A percentile compares a stretch with the other conserved stretches of the same genome.
Conservation (phyloP, 2,329 filamentous ascomycete species). For the Exophiala sideris region DNA sequence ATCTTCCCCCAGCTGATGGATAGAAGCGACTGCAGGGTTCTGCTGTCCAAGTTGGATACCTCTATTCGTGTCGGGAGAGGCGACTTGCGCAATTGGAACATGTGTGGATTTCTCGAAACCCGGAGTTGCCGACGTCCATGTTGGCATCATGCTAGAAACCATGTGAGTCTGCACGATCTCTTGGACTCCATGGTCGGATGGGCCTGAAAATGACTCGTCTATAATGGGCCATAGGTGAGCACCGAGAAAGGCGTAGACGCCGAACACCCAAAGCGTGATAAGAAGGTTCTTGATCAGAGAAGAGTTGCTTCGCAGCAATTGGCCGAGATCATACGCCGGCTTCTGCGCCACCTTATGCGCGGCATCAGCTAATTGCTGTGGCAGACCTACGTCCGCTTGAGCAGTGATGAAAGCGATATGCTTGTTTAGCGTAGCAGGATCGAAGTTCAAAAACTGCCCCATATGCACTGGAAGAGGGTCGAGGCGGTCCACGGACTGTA, state of each 20-base stretch:
- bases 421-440: conserved; percentile 45
- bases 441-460: conserved; percentile 46
- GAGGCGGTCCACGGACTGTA: neutral
- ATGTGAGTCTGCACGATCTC: neutral
- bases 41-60: neutral
- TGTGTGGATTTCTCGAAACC: neutral
- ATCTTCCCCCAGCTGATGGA: conserved; percentile 7
- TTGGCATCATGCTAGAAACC: neutral
- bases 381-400: neutral
- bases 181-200: neutral
- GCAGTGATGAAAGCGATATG: conserved; percentile 42
- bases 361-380: neutral
- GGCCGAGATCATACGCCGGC: neutral
- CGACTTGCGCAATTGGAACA: neutral
- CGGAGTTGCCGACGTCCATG: neutral
- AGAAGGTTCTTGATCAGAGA: conserved; percentile 7
- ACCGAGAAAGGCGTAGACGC: conserved; percentile 11
- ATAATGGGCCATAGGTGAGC: conserved; percentile 10
- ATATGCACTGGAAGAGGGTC: conserved; percentile 45
- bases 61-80: neutral
- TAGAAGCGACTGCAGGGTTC: conserved; percentile 4
- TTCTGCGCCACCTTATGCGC: neutral
- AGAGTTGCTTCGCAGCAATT: neutral
- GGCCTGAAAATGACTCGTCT: neutral
- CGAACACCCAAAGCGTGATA: conserved; percentile 9